Base-by-base conservation (phyloP, 306 rosid species). In the Prunus mira region DNA sequence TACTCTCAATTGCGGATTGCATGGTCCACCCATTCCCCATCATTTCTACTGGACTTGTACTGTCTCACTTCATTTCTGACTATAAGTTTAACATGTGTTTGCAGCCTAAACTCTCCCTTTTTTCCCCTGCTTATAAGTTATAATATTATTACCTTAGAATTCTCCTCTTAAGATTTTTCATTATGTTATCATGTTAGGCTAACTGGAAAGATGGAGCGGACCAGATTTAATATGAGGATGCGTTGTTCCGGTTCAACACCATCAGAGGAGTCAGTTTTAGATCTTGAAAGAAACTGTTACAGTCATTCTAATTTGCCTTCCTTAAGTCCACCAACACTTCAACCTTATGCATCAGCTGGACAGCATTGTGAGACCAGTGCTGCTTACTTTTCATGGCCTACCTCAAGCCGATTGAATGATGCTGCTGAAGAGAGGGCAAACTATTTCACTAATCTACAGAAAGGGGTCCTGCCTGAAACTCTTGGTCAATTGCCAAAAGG, bases 311-410 rank as follows among this genome's bases (percentile, higher is more conserved):
- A 90, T 88, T 70, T 94, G 72, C 95, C 98, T 80, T 91, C 98
- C 9, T 78, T 90, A 62, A 95, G 97, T 77, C 91, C 96, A 9
- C 97, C 96, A 22, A 79, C 91, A 0, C 95, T 95, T 34, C 99
- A 92, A 78, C 97, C 98, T 38, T 92, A 84, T 83, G 98, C 96
- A 43, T 95, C 97, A 17, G 93, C 98, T 67, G 99, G 99, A 73
- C 99, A 95, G 83, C 99, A 92, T 77, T 86, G 96, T 65, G 99
- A 92, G 85, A 89, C 88, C 80, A 92, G 78, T 78, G 96, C 99
- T 73, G 97, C 99, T 65, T 92, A 95, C 86, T 95, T 95, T 84
- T 95, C 97, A 6, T 95, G 99, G 99, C 99, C 99, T 10, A 88
- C 91, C 52, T 88, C 93, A 32, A 94, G 97, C 77, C 97, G 98